Evolutionary conservation across 352 stramenopile species (phyloP), one percentile per base, ranked within the genome.

Genomic region (Albugo candida): DNA sequence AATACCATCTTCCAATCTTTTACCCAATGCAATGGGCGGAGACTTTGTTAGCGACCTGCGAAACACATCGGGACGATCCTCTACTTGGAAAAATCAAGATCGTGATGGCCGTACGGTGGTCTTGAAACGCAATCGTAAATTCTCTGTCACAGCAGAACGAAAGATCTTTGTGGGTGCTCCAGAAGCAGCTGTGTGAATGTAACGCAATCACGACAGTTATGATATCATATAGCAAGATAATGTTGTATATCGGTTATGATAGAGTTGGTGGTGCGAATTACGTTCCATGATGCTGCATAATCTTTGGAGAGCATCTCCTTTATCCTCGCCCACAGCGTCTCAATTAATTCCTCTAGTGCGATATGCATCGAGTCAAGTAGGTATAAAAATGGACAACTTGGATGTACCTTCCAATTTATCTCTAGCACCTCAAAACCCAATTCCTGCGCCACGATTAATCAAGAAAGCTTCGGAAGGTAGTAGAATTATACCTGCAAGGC

Each of bases 121-220:
- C 54, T 67, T 89, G 21, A 86, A 86, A 60, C 73, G 76, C 18
- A 86, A 65, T 49, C 67, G 67, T 31, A 85, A 85, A 53, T 72
- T 71, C 42, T 64, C 60, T 11, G 60, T 69, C 44, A 74, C 76
- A 51, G 84, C 70, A 0, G 71, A 86, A 56, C 83, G 82, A 55
- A 89, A 70, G n/a, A 92, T 92, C 50, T 78, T 88, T 41, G 75
- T 92, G 1, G 79, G 79, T 34, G 79, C 76, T 1, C 73, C 72
- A 1, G 76, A 92, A 63, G 79, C 79, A 46, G 68, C 70, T 36
- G 78, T 92, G 35, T 92, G 80, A 65, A 31, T 31, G 13, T 17
- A 37, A 14, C 13, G 45, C 2, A 16, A 49, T 20, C 18, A 24
- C 16, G 13, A 31, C 24, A 8, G 24, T 31, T 31, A 31, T 31